Conservation (phyloP, 2,329 filamentous ascomycete species). For the Zymoseptoria passerinii region DNA sequence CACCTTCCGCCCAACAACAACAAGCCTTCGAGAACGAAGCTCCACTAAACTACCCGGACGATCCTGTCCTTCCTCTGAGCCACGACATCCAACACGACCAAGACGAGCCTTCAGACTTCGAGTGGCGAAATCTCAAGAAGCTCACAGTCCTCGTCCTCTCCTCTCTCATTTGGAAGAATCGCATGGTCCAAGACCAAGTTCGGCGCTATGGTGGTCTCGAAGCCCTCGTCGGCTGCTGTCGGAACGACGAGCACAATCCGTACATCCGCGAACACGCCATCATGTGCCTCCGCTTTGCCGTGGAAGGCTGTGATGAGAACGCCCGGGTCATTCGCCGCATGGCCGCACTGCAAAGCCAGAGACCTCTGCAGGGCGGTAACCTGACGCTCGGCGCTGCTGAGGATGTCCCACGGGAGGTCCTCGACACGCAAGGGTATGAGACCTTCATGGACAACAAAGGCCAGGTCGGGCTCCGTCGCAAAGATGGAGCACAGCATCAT, state of each 20-base stretch:
- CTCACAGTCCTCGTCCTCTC: constrained; percentile 86
- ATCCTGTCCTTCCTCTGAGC: constrained; percentile 19
- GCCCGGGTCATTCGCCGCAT: constrained; percentile 63
- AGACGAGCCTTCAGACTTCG: constrained; percentile 57
- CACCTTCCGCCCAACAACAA: constrained; percentile 33
- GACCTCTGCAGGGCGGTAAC: constrained; percentile 12
- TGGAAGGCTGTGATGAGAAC: constrained; percentile 62
- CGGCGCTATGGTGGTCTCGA: constrained; percentile 78
- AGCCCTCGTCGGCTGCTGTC: constrained; percentile 77
- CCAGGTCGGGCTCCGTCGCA: constrained; percentile 40
- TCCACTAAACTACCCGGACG: constrained; percentile 16
- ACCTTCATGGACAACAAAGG: constrained; percentile 44
- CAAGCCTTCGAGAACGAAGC: constrained; percentile 36
- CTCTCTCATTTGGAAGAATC: constrained; percentile 78
- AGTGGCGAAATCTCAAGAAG: constrained; percentile 81
- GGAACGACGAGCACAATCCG: constrained; percentile 86
- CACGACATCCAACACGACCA: constrained; percentile 37
- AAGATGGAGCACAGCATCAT: constrained; percentile 24
- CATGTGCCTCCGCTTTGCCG: constrained; percentile 69
- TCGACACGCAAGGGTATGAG: constrained; percentile 43
- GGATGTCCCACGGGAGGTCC: constrained; percentile 39
- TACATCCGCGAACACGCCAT: constrained; percentile 89
- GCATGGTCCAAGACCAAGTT: constrained; percentile 79
- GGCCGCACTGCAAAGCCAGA: constrained; percentile 18
- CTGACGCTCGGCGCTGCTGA: constrained; percentile 9